Percentiles rank a stretch among this genome's conserved stretches.
phyloP scores from a whole-genome alignment of 1,284 basidiomycete genomes.

The Leccinum subrobustum region DNA sequence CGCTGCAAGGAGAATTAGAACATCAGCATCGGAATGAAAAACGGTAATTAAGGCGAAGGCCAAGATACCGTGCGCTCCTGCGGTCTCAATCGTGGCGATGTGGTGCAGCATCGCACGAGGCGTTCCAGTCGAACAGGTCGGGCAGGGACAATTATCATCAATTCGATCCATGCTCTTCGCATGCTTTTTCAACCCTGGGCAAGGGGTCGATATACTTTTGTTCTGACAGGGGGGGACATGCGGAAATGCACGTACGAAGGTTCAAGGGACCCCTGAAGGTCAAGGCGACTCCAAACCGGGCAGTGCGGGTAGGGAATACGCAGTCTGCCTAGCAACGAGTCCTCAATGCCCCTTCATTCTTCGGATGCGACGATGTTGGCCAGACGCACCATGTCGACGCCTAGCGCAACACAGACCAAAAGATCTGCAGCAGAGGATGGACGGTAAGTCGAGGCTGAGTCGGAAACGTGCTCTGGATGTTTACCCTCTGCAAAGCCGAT shows the following conservation, averaged over 20 bases:
- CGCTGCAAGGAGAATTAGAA: slow-evolving; percentile 40
- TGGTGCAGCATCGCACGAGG: slow-evolving; percentile 74
- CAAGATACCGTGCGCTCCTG: slow-evolving; percentile 69
- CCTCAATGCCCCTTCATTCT: not conserved
- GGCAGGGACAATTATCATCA: slow-evolving; percentile 75
- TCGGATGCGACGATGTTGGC: not conserved
- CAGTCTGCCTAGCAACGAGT: slow-evolving; percentile 68
- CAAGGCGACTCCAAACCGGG: slow-evolving; percentile 82
- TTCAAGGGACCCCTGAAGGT: slow-evolving; percentile 79
- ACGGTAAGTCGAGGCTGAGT: not conserved
- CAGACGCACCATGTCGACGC: slow-evolving; percentile 75
- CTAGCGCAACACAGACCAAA: slow-evolving; percentile 83
- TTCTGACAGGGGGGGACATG: not conserved
- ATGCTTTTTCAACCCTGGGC: slow-evolving; percentile 63
- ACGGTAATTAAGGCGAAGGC: slow-evolving; percentile 25
- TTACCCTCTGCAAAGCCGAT: slow-evolving; percentile 86
- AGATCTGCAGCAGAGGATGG: slow-evolving; percentile 52
- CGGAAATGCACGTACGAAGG: slow-evolving; percentile 50
- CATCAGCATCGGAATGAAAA: slow-evolving; percentile 20
- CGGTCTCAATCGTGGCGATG: slow-evolving; percentile 72
- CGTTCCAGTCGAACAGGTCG: slow-evolving; percentile 65
- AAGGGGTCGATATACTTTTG: slow-evolving; percentile 6
- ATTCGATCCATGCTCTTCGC: slow-evolving; percentile 67
- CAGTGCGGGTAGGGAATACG: slow-evolving; percentile 85
- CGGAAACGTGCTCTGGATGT: slow-evolving; percentile 1